Evolutionary conservation across 1,284 basidiomycete genomes (phyloP), one percentile per base, ranked within the genome.

Genomic region (Cryptococcus jaspeensis): DNA sequence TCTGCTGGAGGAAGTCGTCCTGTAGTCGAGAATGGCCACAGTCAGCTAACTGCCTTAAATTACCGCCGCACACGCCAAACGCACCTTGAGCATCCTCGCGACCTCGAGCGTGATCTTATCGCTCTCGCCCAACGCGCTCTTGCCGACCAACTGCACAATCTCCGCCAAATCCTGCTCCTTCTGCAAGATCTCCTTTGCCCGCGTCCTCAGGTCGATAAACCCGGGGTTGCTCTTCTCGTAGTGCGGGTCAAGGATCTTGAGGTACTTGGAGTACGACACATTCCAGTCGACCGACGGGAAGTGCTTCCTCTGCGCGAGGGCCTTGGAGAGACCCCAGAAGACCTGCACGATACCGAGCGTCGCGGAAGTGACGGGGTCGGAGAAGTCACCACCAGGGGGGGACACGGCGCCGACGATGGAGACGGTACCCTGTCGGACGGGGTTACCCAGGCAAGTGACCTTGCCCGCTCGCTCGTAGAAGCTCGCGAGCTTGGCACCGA

Each of bases 381-480:
- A 98, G 80, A 98, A 98, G 77, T 99, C 96, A 81, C 95, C 95
- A 80, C 96, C 95, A 50, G 96, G 95, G 59, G 95, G 95, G 12
- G 93, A 97, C 23, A 99, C 95, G 65, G 96, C 96, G 79, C 96
- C 96, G 66, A 99, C 94, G 68, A 99, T 98, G 15, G 94, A 96
- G 22, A 99, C 94, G 4, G 93, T 94, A 50, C 96, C 96, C 58
- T 89, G 82, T 67, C 96, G 84, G 52, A 84, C 81, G 11, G 96
- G 96, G 67, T 87, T 91, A 56, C 96, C 96, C 54, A 99, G 79
- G 78, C 92, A 95, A 22, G 84, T 86, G 49, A 96, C 94, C 77
- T 95, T 96, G 47, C 96, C 96, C n/a, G 96, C 94, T 71, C 96
- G 90, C 79, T 99, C 96, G 80, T 99, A 99, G 85, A 99, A 99